A percentile compares a stretch with the other conserved stretches of the same genome.
Evolutionary conservation across 2,329 filamentous ascomycete genomes (phyloP).

Genomic region (Gaeumannomyces tritici): DNA sequence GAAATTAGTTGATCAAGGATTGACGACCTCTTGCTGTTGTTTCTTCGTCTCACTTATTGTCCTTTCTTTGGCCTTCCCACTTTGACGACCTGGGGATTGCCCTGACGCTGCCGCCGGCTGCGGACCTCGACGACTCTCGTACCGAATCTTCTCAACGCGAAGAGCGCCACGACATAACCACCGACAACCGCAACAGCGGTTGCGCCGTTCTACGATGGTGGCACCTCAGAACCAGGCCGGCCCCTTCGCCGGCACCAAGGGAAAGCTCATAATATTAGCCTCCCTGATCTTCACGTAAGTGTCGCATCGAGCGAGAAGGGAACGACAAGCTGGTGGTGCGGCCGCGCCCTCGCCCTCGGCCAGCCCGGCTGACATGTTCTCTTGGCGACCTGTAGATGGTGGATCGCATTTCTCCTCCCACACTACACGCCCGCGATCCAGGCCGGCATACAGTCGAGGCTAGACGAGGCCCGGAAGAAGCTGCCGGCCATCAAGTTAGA

Average conservation of each 20-base stretch:
- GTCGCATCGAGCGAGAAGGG: neutral
- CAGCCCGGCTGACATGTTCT: neutral
- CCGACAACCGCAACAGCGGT: neutral
- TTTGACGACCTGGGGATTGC: neutral
- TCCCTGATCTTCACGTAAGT: constrained; percentile 29
- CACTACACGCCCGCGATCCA: constrained; percentile 32
- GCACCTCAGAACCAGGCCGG: constrained; percentile 9
- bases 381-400: constrained; percentile 28
- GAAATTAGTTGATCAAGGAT: neutral
- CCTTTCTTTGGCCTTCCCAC: too few relatives aligned
- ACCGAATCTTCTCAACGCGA: neutral
- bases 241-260: constrained; percentile 22
- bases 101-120: neutral
- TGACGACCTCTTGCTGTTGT: neutral
- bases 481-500: constrained; percentile 29
- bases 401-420: constrained; percentile 31
- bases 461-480: constrained; percentile 29
- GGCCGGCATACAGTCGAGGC: constrained; percentile 23
- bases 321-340: too few relatives aligned
- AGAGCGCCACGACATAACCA: neutral
- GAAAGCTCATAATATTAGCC: constrained; percentile 21
- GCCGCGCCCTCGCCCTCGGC: too few relatives aligned
- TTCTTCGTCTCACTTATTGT: neutral
- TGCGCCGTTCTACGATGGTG: constrained; percentile 10
- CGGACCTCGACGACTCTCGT: neutral